Conservation (phyloP, 495 filamentous ascomycete species). For the Venustampulla echinocandica region DNA sequence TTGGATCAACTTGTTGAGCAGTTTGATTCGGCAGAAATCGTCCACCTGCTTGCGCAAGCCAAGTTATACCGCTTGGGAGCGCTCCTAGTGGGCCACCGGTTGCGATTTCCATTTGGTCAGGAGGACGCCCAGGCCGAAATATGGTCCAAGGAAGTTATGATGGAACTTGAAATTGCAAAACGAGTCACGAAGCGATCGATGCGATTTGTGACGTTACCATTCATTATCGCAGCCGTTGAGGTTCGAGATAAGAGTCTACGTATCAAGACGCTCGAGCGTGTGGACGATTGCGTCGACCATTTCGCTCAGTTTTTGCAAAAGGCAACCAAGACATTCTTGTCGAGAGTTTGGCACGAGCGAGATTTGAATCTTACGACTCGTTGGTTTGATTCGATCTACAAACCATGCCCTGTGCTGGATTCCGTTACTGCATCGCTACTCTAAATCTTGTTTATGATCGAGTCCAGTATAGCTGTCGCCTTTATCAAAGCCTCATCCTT, state of each 20-base stretch:
- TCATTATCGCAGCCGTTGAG: conserved; percentile 20
- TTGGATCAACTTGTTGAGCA: conserved; percentile 11
- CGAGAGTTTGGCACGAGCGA: conserved; percentile 7
- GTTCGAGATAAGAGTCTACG: conserved; percentile 5
- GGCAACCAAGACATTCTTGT: conserved; percentile 9
- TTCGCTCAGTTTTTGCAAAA: conserved; percentile 6
- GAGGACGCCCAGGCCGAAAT: conserved; percentile 19
- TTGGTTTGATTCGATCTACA: conserved; percentile 11
- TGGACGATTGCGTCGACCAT: conserved; percentile 9
- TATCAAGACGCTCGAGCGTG: conserved; percentile 3
- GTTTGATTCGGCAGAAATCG: conserved; percentile 16
- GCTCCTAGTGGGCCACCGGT: conserved; percentile 21
- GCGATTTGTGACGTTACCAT: conserved; percentile 18
- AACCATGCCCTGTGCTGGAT: conserved; percentile 6
- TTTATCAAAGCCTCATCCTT: conserved; percentile 6
- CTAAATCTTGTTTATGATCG: conserved; percentile 5
- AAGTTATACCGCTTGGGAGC: conserved; percentile 15
- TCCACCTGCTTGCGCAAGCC: conserved; percentile 21
- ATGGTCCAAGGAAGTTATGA: conserved; percentile 19
- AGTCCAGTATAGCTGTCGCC: conserved; percentile 3
- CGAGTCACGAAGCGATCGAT: conserved; percentile 18
- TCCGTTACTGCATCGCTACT: not conserved
- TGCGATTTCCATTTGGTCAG: conserved; percentile 18
- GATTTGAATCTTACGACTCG: conserved; percentile 1
- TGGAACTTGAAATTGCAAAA: conserved; percentile 19